phyloP scores from a whole-genome alignment of 2,329 filamentous ascomycete genomes.

The Fusarium sp. region DNA sequence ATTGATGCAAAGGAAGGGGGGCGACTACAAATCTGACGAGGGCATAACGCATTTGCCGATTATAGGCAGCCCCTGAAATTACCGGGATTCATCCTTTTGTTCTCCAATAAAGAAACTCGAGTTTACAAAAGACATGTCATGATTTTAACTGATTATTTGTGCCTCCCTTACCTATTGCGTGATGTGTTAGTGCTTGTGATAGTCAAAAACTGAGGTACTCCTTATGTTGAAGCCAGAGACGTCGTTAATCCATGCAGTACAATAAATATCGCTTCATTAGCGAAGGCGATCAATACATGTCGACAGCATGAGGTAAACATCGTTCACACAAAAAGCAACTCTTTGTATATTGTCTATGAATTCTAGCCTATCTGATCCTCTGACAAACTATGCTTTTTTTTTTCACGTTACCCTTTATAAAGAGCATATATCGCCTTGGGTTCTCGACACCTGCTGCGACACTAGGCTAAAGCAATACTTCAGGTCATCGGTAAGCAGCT shows the following conservation, averaged over 20 bases:
- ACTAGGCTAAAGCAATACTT: background rate
- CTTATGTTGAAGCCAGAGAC: background rate
- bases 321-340: background rate
- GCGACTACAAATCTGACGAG: constrained; percentile 53
- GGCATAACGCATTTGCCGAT: constrained; percentile 55
- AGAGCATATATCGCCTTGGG: background rate
- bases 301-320: background rate
- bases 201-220: background rate
- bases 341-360: background rate
- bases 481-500: background rate
- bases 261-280: background rate
- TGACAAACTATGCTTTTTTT: constrained; percentile 21
- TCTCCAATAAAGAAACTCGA: constrained; percentile 56
- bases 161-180: background rate
- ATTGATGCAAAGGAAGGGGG: constrained; percentile 56
- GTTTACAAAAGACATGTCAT: constrained; percentile 44
- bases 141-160: background rate
- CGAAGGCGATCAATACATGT: background rate
- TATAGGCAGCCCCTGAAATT: constrained; percentile 55
- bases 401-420: background rate
- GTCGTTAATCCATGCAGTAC: background rate
- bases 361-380: constrained; percentile 18
- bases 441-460: background rate
- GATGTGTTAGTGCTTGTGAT: background rate
- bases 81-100: constrained; percentile 58